A percentile compares a stretch with the other conserved stretches of the same genome.
Conservation (phyloP, 2,329 filamentous ascomycete genomes). For the Scleromitrula shiraiana region DNA sequence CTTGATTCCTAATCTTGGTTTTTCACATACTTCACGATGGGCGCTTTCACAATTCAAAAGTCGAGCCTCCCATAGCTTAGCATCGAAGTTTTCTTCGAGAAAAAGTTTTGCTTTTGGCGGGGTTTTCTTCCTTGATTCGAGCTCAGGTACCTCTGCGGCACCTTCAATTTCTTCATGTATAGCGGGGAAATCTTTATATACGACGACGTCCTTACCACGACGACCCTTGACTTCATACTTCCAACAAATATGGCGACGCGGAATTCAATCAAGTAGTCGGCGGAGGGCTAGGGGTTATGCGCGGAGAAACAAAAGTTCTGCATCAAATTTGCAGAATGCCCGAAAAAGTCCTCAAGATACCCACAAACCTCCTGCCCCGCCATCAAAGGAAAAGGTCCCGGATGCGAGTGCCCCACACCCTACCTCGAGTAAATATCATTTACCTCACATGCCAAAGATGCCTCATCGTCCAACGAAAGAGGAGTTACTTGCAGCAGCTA, state of each 20-base stretch:
- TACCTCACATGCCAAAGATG: slow-evolving; percentile 55
- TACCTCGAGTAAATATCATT: slow-evolving; percentile 43
- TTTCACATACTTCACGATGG: slow-evolving; percentile 12
- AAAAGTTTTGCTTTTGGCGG: slow-evolving; percentile 48
- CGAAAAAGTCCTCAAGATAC: slow-evolving; percentile 18
- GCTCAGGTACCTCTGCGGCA: slow-evolving; percentile 32
- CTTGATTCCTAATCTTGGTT: slow-evolving; percentile 11
- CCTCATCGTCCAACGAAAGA: slow-evolving; percentile 89
- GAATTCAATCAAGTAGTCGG: slow-evolving; percentile 25
- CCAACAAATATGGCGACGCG: slow-evolving; percentile 23
- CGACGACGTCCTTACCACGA: slow-evolving; percentile 11
- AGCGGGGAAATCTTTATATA: slow-evolving; percentile 21
- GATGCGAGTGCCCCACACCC: slow-evolving; percentile 16
- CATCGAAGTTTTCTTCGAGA: slow-evolving; percentile 33
- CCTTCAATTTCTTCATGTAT: slow-evolving; percentile 23
- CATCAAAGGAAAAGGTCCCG: slow-evolving; percentile 11
- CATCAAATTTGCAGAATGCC: slow-evolving; percentile 20
- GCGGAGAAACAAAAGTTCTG: slow-evolving; percentile 28
- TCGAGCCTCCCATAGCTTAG: slow-evolving; percentile 28
- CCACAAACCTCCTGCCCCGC: slow-evolving; percentile 12
- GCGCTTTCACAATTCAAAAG: slow-evolving; percentile 17
- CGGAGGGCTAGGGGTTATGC: slow-evolving; percentile 19
- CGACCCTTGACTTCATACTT: slow-evolving; percentile 12
- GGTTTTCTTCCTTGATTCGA: slow-evolving; percentile 41
- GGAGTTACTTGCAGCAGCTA: slow-evolving; percentile 84